Evolutionary conservation across 2,329 filamentous ascomycete species (phyloP), one percentile per base, ranked within the genome.

Genomic region (Trichoderma atrobrunneum): DNA sequence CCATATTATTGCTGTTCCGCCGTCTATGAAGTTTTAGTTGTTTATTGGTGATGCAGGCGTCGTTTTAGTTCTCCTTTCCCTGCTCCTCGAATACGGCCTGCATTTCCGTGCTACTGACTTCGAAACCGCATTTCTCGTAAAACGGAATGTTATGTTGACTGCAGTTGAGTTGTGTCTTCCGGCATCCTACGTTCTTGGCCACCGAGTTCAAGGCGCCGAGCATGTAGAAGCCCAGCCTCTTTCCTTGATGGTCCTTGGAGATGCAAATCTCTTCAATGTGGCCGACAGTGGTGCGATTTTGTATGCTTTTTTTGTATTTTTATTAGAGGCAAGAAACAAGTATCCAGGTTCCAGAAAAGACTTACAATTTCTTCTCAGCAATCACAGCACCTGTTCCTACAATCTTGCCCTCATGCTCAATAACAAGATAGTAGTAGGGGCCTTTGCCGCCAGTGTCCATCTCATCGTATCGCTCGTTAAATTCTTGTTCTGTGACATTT

Each of bases 191-290:
- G 74, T 90, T 87, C 79, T 89, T 86, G 3, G 92, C 92, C 30
- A 95, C 87, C 74, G 87, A 89, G 79, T 95, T 92, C 76, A 95
- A 83, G 7, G 93, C 91, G 82, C 93, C 89, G 72, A 96, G 94
- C 77, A 96, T 91, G 75, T 89, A 86, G 79, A 93, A 79, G 0
- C 93, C 93, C 21, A 96, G 83, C 78, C 93, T 94, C 85, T 94
- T 94, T 34, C 92, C 92, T 80, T 95, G 93, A 81, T 95, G 91
- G 72, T 92, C 90, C 81, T 91, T 91, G 65, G 90, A 87, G 34
- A 96, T 91, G 4, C 93, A 92, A 78, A 96, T 95, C 79, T 96
- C 93, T 82, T 96, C 93, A 78, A 96, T 92, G 78, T 96, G 93
- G 1, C 93, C 93, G 5, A 93, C 92, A 16, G 88, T 82, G 24